These are phyloP conservation scores for Domatiomyces globalis DNA, from an alignment of 2,329 filamentous ascomycete species.

Conservation along the genomic window DNA sequence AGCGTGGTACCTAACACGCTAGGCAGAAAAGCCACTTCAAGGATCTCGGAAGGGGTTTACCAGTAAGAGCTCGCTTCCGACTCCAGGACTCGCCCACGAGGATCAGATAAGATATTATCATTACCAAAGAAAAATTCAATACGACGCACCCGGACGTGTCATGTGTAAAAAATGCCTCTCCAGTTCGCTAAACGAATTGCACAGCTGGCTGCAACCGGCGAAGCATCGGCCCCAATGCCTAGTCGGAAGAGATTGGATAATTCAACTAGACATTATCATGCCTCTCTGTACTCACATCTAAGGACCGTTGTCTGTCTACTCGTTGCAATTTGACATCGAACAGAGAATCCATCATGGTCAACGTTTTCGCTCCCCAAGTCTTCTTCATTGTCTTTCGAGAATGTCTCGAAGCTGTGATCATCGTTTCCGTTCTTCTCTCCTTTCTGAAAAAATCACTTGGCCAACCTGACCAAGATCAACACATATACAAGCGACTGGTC, in stretches of 20 bases:
- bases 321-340: not conserved
- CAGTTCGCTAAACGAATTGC: too few species aligned
- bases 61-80: not conserved
- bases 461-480: constrained; percentile 42
- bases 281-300: not conserved
- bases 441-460: constrained; percentile 71
- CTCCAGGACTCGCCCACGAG: not conserved
- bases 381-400: constrained; percentile 88
- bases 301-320: not conserved
- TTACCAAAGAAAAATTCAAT: not conserved
- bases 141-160: not conserved
- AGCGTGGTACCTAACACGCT: not conserved
- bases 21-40: not conserved
- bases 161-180: too few species aligned
- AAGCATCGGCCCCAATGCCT: not conserved
- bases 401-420: constrained; percentile 66
- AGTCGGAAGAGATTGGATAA: not conserved
- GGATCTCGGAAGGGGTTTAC: not conserved
- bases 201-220: not conserved
- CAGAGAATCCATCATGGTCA: constrained; percentile 39
- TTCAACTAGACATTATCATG: not conserved
- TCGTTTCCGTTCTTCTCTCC: constrained; percentile 71
- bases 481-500: constrained; percentile 52
- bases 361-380: constrained; percentile 65
- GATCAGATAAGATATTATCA: not conserved